Evolutionary conservation across 2,329 filamentous ascomycete species (phyloP), one percentile per base, ranked within the genome.

Genomic region (Phialophora macrospora): DNA sequence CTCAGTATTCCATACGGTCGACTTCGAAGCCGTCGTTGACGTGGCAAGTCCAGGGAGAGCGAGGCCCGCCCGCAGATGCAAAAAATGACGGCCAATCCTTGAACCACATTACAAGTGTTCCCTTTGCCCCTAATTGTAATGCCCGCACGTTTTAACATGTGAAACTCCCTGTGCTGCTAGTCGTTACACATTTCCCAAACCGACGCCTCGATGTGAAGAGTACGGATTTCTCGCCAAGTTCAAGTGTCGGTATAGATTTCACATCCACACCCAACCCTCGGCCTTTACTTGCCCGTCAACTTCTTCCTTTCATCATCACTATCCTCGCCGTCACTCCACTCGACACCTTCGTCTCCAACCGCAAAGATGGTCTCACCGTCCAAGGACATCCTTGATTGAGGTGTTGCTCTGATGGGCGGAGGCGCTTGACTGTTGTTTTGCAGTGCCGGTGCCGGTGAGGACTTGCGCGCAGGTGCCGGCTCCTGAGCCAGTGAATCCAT

Each of bases 321-420:
- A 67, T 85, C 83, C 63, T 91, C 89, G 2, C 68, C 71, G 63
- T 92, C 91, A 17, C 90, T 92, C 83, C 93, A 94, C 75, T 89
- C 92, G 74, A 95, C 92, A 62, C 90, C 90, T 73, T 96, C 93
- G 62, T 88, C 87, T 11, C 93, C 94, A 11, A 98, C 91, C 0
- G 94, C 94, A 74, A 98, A 98, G 68, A 98, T 96, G 0, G 93
- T 97, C 80, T 98, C 95, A 11, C 93, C 93, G 68, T 98, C 93
- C 38, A 91, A 80, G 58, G 87, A 89, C 67, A 89, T 82, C 72
- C 86, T 77, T 65, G 85, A 82, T 55, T 80, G 70, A 74, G 78
- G 64, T 74, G 83, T 59, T 28, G 55, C 56, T 62, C 55, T 63
- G 26, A 17, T 26, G 24, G 58, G 48, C 20, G 48, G 46, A 26